Percentiles rank a stretch among this genome's conserved stretches.
Conservation (phyloP, 2,329 filamentous ascomycete species). For the Huntiella abstrusa region DNA sequence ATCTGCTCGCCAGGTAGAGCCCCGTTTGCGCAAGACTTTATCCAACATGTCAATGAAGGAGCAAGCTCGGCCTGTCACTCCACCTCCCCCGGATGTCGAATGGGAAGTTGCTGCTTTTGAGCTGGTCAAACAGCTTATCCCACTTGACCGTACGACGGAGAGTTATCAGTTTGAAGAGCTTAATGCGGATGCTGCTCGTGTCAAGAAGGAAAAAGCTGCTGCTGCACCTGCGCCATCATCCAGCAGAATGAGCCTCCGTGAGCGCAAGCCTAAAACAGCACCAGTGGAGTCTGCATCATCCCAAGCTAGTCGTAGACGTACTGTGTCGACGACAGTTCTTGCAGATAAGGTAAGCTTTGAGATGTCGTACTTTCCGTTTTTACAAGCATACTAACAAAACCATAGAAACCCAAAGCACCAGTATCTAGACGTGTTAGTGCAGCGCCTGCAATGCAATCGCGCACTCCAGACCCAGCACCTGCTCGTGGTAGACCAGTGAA, state of each 20-base stretch:
- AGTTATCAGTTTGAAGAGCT: constrained; percentile 68
- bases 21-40: constrained; percentile 44
- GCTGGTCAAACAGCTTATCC: constrained; percentile 65
- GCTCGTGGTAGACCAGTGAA: constrained; percentile 1
- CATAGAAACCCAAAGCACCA: neutral
- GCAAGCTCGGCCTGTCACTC: constrained; percentile 33
- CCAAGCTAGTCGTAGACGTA: constrained; percentile 36
- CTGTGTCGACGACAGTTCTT: constrained; percentile 23
- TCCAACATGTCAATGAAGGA: constrained; percentile 23
- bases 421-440: constrained; percentile 27
- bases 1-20: constrained; percentile 56
- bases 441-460: constrained; percentile 21
- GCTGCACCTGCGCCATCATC: constrained; percentile 15
- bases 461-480: constrained; percentile 1
- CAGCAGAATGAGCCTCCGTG: constrained; percentile 52
- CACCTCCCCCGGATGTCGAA: constrained; percentile 61
- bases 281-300: constrained; percentile 28
- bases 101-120: constrained; percentile 77
- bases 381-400: neutral
- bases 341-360: constrained; percentile 22
- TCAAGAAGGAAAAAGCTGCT: constrained; percentile 42
- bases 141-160: constrained; percentile 50
- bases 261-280: constrained; percentile 40
- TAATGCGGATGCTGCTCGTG: constrained; percentile 44
- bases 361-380: neutral